Conservation (phyloP, 371 early-diverging fungal genomes). For the Mucor ambiguus region DNA sequence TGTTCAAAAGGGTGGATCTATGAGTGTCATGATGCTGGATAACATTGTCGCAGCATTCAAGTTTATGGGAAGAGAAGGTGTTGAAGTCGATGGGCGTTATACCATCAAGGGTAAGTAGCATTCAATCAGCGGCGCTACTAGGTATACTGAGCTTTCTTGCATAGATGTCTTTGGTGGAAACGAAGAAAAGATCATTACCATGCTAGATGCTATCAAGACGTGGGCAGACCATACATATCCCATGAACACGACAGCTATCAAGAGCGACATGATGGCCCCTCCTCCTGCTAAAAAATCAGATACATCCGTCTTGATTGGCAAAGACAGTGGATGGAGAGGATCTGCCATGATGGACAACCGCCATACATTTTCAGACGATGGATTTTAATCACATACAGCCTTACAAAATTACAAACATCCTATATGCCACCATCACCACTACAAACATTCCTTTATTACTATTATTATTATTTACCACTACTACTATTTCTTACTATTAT, state of each 20-base stretch:
- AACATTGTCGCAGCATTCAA: slow-evolving; percentile 65
- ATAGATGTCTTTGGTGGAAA: slow-evolving; percentile 58
- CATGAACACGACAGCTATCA: neutral
- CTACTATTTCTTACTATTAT: neutral
- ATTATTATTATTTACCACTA: neutral
- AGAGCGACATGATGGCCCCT: neutral
- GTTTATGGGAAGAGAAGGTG: slow-evolving; percentile 64
- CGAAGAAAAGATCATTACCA: slow-evolving; percentile 50
- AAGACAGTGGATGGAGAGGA: slow-evolving; percentile 29
- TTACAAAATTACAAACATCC: neutral
- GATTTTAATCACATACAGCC: neutral
- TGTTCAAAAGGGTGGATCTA: slow-evolving; percentile 29
- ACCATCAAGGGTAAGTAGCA: slow-evolving; percentile 47
- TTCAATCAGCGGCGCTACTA: neutral
- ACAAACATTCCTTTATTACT: neutral
- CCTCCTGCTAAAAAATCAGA: slow-evolving; percentile 9
- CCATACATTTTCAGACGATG: slow-evolving; percentile 2
- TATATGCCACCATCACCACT: neutral
- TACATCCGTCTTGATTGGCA: slow-evolving; percentile 18
- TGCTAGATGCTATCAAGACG: slow-evolving; percentile 53
- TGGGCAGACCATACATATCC: slow-evolving; percentile 31
- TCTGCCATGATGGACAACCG: slow-evolving; percentile 31
- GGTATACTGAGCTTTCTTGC: neutral
- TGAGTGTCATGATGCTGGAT: slow-evolving; percentile 55
- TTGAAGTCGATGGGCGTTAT: slow-evolving; percentile 54